phyloP scores from a whole-genome alignment of 768 basidiomycete genomes.

The Tricholoma furcatifolium region DNA sequence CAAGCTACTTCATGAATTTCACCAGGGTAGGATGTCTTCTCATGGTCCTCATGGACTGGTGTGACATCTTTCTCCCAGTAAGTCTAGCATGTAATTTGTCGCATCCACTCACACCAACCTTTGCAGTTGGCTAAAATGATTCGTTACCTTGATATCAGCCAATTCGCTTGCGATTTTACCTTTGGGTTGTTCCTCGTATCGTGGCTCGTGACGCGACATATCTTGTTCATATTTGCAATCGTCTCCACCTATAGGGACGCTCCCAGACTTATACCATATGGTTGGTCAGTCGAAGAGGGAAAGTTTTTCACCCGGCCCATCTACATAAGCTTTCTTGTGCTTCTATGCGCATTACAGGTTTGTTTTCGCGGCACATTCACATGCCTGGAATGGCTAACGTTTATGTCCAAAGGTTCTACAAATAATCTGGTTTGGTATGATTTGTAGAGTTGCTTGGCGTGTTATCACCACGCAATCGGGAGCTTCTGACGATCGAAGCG shows the following conservation, averaged over 20 bases:
- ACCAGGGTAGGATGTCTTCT: constrained; percentile 89
- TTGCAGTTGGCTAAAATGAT: constrained; percentile 89
- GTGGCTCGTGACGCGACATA: constrained; percentile 89
- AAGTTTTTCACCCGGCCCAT: constrained; percentile 49
- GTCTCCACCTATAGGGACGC: constrained; percentile 54
- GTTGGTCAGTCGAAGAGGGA: constrained; percentile 61
- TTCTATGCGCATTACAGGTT: constrained; percentile 67
- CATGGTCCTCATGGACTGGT: constrained; percentile 91
- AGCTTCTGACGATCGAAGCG: constrained; percentile 84
- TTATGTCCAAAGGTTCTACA: constrained; percentile 57
- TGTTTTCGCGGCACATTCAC: constrained; percentile 12
- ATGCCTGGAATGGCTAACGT: constrained; percentile 11
- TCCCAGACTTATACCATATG: constrained; percentile 46
- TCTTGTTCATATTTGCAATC: constrained; percentile 76
- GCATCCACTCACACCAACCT: constrained; percentile 7
- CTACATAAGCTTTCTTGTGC: constrained; percentile 46
- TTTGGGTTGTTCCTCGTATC: constrained; percentile 85
- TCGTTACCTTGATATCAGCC: constrained; percentile 70
- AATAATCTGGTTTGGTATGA: constrained; percentile 84
- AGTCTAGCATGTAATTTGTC: constrained; percentile 28
- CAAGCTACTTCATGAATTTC: constrained; percentile 80
- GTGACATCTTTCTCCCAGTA: constrained; percentile 91
- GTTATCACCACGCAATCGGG: constrained; percentile 70
- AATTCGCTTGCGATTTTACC: constrained; percentile 63
- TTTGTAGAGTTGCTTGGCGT: constrained; percentile 77